phyloP scores from a whole-genome alignment of 164 flowering plant species.

The Stephania yunnanensis region DNA sequence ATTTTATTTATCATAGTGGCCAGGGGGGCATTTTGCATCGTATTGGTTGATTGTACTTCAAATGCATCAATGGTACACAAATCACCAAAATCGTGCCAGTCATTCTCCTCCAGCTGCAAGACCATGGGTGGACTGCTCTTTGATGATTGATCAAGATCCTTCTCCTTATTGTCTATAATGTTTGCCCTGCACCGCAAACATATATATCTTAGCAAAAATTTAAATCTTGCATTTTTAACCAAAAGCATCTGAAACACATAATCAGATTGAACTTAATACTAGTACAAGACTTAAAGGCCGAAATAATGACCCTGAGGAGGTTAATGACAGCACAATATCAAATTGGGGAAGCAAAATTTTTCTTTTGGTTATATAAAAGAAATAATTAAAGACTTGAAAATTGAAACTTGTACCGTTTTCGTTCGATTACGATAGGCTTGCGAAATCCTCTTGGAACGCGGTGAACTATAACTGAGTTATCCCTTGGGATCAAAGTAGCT shows the following conservation, averaged over 20 bases:
- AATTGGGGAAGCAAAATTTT: not conserved
- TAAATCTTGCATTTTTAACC: not conserved
- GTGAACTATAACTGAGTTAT: conserved; percentile 83
- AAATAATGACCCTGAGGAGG: not conserved
- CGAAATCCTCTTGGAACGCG: conserved; percentile 97
- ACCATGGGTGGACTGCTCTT: conserved; percentile 32
- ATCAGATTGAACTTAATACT: not conserved
- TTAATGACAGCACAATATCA: not conserved
- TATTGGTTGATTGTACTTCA: conserved; percentile 44
- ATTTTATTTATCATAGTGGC: conserved; percentile 41
- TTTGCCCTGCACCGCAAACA: conserved; percentile 52
- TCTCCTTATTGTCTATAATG: conserved; percentile 34
- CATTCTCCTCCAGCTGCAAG: conserved; percentile 64
- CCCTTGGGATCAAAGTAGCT: conserved; percentile 82
- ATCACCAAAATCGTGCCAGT: conserved; percentile 97
- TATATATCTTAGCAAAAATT: conserved; percentile 9
- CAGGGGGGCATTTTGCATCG: conserved; percentile 40
- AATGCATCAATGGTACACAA: conserved; percentile 65
- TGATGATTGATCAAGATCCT: conserved; percentile 36
- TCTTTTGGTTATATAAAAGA: not conserved
- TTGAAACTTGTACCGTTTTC: conserved; percentile 60
- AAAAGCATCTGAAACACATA: not conserved
- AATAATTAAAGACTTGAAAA: conserved; percentile 15
- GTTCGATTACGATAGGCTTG: conserved; percentile 74
- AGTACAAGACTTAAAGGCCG: not conserved